Evolutionary conservation across 2,329 filamentous ascomycete genomes (phyloP), one percentile per base, ranked within the genome.

Genomic region (Hirsutella minnesotensis): DNA sequence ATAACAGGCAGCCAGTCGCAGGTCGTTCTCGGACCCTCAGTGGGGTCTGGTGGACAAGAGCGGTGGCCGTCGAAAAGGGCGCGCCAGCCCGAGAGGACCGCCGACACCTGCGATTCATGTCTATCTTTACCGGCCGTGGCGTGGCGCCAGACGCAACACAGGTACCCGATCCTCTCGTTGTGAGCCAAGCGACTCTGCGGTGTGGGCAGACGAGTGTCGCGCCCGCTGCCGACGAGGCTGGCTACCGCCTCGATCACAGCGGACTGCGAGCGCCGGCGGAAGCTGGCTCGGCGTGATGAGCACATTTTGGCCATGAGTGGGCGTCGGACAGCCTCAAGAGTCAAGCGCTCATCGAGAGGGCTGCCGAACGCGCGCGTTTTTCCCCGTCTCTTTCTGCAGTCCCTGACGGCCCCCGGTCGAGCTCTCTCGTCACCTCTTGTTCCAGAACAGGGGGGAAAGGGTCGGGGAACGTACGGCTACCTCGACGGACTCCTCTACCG

Each of bases 1-100:
- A 30, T 29, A 37, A 37, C 30, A 21, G 35, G 38, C 22, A 46
- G 43, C 50, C 49, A 51, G 38, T 49, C 41, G 44, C 46, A 47
- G 41, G 29, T 34, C 39, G 39, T 31, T 33, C 41, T 35, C 40
- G 41, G 44, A 31, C 33, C 38, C 46, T 38, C 27, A 46, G 50
- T 50, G 51, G 50, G 46, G 39, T 37, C 24, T 16, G 21, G 7
- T 31, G 40, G 40, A 40, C 41, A 48, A 44, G 27, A 30, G 41
- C 43, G 42, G 44, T 49, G 47, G 47, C 46, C 44, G 39, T 44
- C 42, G 42, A 38, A 41, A 41, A 39, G 22, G 29, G 34, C 20
- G 47, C 42, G 39, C 29, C 40, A 41, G 35, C 41, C 46, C 44
- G 39, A 46, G 46, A 38, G 39, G 47, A 43, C 40, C 34, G 38